These are phyloP conservation scores for Arachnopeziza araneosa DNA, from an alignment of 2,329 filamentous ascomycete species.

Conservation along the genomic window DNA sequence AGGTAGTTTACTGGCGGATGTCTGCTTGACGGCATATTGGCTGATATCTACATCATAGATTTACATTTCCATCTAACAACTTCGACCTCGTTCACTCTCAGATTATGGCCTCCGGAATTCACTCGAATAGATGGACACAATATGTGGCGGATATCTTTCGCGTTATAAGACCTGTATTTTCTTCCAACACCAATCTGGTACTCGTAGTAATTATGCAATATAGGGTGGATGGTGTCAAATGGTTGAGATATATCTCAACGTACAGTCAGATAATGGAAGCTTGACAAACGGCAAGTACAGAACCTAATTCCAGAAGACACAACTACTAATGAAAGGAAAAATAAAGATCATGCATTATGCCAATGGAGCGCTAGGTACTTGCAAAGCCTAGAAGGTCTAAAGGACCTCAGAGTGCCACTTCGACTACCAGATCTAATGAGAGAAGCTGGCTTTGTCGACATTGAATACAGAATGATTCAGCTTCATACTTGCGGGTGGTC, in stretches of 20 bases:
- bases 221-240: constrained; percentile 78
- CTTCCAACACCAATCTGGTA: not conserved
- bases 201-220: not conserved
- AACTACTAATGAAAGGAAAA: constrained; percentile 7
- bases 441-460: constrained; percentile 57
- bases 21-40: not conserved
- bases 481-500: constrained; percentile 68
- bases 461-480: constrained; percentile 60
- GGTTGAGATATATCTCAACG: constrained; percentile 80
- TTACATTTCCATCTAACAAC: constrained; percentile 62
- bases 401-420: constrained; percentile 60
- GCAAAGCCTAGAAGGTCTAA: constrained; percentile 54
- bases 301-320: not conserved
- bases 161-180: constrained; percentile 51
- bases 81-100: constrained; percentile 77
- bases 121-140: constrained; percentile 57
- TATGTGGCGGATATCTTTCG: constrained; percentile 73
- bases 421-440: constrained; percentile 39
- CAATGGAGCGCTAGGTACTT: constrained; percentile 64
- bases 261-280: constrained; percentile 81
- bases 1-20: constrained; percentile 37
- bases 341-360: constrained; percentile 54
- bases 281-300: constrained; percentile 52
- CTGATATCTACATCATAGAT: constrained; percentile 35
- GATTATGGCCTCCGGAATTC: constrained; percentile 26